Conservation (phyloP, 2,329 filamentous ascomycete genomes). For the Colletotrichum magnum region DNA sequence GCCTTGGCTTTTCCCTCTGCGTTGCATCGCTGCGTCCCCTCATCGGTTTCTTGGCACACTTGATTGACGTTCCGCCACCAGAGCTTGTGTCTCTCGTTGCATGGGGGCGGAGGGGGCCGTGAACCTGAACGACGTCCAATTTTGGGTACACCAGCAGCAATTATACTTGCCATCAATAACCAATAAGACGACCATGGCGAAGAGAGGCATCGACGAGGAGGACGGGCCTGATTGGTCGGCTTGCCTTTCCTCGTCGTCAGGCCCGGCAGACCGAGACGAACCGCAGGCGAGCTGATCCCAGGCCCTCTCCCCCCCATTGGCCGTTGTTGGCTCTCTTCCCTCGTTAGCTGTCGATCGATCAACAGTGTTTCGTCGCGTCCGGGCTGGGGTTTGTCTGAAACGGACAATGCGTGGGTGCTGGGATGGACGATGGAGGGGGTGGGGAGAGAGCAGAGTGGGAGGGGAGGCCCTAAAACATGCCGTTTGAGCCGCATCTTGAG, state of each 20-base stretch:
- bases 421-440: conserved; percentile 33
- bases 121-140: too few species aligned
- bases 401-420: conserved; percentile 36
- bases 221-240: too few species aligned
- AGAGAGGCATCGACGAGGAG: too few species aligned
- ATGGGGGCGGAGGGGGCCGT: background rate
- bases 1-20: conserved; percentile 1
- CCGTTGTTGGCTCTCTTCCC: background rate
- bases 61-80: conserved; percentile 28
- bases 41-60: conserved; percentile 26
- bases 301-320: background rate
- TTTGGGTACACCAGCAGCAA: too few species aligned
- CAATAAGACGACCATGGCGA: too few species aligned
- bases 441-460: background rate
- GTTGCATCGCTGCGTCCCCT: conserved; percentile 19
- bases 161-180: too few species aligned
- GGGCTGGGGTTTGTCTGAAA: conserved; percentile 37
- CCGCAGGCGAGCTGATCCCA: conserved; percentile 10
- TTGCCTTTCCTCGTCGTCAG: too few species aligned
- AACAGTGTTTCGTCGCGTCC: conserved; percentile 39
- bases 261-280: background rate
- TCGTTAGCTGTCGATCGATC: conserved; percentile 35
- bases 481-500: conserved; percentile 39
- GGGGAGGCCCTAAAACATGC: conserved; percentile 26
- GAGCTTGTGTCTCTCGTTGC: conserved; percentile 2